Evolutionary conservation across 1,284 basidiomycete genomes (phyloP), one percentile per base, ranked within the genome.

Genomic region (Rhizoctonia solani): DNA sequence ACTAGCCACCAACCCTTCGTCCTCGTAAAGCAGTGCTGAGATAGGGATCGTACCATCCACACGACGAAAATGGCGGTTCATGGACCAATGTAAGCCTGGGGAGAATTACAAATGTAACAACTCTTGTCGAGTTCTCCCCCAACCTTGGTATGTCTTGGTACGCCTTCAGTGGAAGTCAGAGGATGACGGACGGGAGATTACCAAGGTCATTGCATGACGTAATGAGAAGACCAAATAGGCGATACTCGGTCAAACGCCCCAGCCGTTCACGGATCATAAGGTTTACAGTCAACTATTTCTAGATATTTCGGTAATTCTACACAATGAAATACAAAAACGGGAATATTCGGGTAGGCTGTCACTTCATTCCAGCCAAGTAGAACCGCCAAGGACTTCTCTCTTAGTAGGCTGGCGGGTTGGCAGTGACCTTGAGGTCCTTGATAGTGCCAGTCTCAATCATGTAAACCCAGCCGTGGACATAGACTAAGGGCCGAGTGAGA

Each of bases 401-500:
- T 44, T 52, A 65, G 50, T 65, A 65, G 34, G 50, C 39, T 32
- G 69, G 23, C 69, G 59, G 58, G 59, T 50, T 65, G 50, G 53
- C 61, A 23, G 61, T 54, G n/a, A 65, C 41, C 59, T 65, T 65
- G 67, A 95, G 78, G 73, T 95, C 92, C 72, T 80, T 80, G 76
- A 95, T 77, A 61, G 79, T 79, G 8, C 93, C 93, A 9, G 81
- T 83, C 58, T 80, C 83, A 67, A 95, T 76, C 65, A 92, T 86
- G 76, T 92, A 95, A 42, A 95, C 84, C 89, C 89, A 93, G 1
- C 93, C 93, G 73, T 95, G 92, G 8, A 95, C 85, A 76, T 79
- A 83, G 42, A 94, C 79, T 65, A 73, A 73, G 66, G 8, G 74
- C 73, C 5, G 29, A 16, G 75, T 27, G 27, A n/a, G 58, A 27